These are phyloP conservation scores for Talaromyces sp. DNA, from an alignment of 2,329 filamentous ascomycete species.

Conservation along the genomic window DNA sequence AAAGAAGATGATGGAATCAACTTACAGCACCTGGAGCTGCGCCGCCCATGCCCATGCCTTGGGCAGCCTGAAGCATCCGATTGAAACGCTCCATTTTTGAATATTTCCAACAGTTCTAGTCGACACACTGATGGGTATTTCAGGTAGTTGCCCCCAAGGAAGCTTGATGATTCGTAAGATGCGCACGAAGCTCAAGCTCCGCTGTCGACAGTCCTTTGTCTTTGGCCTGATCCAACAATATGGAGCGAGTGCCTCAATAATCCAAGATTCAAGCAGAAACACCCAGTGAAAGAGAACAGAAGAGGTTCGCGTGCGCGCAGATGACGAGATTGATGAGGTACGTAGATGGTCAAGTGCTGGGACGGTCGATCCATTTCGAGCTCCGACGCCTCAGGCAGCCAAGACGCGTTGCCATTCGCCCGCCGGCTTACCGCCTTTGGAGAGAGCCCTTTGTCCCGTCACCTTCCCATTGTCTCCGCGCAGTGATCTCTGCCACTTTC, in stretches of 20 bases:
- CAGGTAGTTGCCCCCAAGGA: conserved; percentile 12
- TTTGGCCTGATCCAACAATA: neutral
- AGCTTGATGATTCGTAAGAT: conserved; percentile 5
- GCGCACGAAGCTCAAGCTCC: conserved; percentile 6
- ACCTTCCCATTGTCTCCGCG: neutral
- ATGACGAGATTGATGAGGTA: neutral
- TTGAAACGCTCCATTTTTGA: conserved; percentile 81
- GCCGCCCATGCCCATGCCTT: conserved; percentile 49
- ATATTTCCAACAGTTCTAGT: conserved; percentile 8
- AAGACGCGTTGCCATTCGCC: conserved; percentile 5
- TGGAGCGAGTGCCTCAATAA: neutral
- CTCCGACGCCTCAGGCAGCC: conserved; percentile 5
- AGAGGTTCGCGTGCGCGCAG: neutral
- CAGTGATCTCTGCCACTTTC: neutral
- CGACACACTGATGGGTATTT: conserved; percentile 12
- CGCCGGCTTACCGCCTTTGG: conserved; percentile 10
- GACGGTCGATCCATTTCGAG: conserved; percentile 2
- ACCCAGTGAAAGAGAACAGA: neutral
- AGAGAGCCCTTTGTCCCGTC: neutral
- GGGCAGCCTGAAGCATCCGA: conserved; percentile 73
- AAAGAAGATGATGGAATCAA: conserved; percentile 9
- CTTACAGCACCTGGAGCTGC: conserved; percentile 36
- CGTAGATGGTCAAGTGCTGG: conserved; percentile 1
- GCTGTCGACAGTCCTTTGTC: neutral
- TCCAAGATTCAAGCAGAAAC: neutral